Evolutionary conservation across 371 early-diverging fungal species (phyloP), one percentile per base, ranked within the genome.

Genomic region (Mucor velutinosus): DNA sequence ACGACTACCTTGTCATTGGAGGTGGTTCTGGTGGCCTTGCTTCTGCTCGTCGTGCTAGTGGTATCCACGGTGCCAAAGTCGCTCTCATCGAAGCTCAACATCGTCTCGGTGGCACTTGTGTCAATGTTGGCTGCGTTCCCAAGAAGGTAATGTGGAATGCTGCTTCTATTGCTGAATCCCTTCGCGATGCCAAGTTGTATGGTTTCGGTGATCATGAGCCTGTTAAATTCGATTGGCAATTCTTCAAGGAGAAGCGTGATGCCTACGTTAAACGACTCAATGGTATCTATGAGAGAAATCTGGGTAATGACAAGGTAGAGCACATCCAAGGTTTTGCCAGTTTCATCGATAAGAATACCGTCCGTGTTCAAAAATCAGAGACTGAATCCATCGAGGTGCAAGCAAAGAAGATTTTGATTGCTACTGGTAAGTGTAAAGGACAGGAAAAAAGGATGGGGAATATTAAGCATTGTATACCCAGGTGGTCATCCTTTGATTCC

Each of bases 61-160:
- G 96, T 5, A 59, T 86, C 25, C 92, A 97, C 67, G 95, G 95
- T 45, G 94, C 94, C 51, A 94, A 92, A 65, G 99, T 98, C 6
- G 96, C 92, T 30, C 74, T 99, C 41, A 80, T 99, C 64, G 99
- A 99, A 79, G 88, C 86, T 60, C 86, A 89, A 74, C 85, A 87
- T 21, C 86, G 93, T 21, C 86, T 94, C 68, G 98, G 97, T 64
- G 97, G 97, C 33, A 98, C 98, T 25, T 98, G 97, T 69, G 98
- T 97, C 67, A 97, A 96, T 69, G 95, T 95, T 37, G 98, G 99
- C 27, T 99, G 99, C 74, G 98, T 99, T 23, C 99, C 99, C 43
- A 99, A 99, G 83, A 99, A 99, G 83, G 91, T 99, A 66, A 96
- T 96, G 93, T 99, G 95, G 92, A 96, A 95, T 80, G 87, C 96